Percentiles rank a stretch among this genome's conserved stretches.
These are phyloP conservation scores for Papiliotrema nemorosa DNA, from an alignment of 1,284 basidiomycete genomes.

Conservation along the genomic window DNA sequence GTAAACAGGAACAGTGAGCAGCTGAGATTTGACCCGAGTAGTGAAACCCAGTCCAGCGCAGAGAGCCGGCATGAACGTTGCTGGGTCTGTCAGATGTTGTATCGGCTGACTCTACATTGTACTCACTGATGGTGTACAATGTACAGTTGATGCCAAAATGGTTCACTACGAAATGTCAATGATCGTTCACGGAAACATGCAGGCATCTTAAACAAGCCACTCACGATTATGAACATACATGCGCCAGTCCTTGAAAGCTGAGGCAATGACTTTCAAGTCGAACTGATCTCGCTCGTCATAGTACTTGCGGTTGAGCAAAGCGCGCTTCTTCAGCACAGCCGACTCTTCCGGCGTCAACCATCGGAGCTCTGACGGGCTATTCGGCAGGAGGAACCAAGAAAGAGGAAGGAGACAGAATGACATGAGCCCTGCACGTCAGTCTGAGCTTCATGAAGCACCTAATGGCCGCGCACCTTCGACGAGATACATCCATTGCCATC, in stretches of 20 bases:
- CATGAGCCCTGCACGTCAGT: slow-evolving; percentile 24
- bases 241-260: slow-evolving; percentile 17
- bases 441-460: slow-evolving; percentile 5
- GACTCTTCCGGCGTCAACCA: slow-evolving; percentile 24
- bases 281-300: slow-evolving; percentile 26
- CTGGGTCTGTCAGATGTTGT: too few relatives aligned
- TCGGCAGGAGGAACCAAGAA: slow-evolving; percentile 18
- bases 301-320: slow-evolving; percentile 21
- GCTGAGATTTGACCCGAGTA: slow-evolving; percentile 10
- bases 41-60: slow-evolving; percentile 20
- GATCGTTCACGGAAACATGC: too few relatives aligned
- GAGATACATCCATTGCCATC: slow-evolving; percentile 25
- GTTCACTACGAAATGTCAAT: neutral
- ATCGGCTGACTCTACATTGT: too few relatives aligned
- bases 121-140: slow-evolving; percentile 18
- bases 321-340: slow-evolving; percentile 12
- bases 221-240: neutral
- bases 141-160: slow-evolving; percentile 33
- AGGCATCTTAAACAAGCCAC: too few relatives aligned
- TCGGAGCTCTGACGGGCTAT: slow-evolving; percentile 14
- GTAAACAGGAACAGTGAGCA: slow-evolving; percentile 15
- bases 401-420: slow-evolving; percentile 16
- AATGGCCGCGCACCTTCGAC: slow-evolving; percentile 3
- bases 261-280: slow-evolving; percentile 21
- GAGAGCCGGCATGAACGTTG: slow-evolving; percentile 29